These are phyloP conservation scores for Zanthoxylum bungeanum DNA, from an alignment of 345 rosid genomes.

Conservation along the genomic window DNA sequence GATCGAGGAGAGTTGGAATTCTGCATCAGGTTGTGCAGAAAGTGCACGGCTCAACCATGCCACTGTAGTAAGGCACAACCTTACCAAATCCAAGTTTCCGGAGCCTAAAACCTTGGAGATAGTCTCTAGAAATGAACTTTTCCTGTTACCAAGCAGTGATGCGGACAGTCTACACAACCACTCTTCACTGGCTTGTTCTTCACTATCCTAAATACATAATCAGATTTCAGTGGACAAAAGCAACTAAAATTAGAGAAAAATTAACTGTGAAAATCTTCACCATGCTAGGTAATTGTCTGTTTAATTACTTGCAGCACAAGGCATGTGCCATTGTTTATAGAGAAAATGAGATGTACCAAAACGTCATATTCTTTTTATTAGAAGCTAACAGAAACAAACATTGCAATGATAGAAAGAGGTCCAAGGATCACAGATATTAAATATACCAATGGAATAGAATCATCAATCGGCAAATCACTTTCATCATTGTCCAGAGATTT, in stretches of 20 bases:
- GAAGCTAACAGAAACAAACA: neutral
- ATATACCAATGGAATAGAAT: conserved; percentile 26
- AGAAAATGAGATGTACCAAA: neutral
- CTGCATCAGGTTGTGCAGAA: conserved; percentile 29
- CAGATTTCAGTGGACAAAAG: neutral
- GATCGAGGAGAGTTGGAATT: conserved; percentile 37
- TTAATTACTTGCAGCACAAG: neutral
- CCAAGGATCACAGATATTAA: neutral
- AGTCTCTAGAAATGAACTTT: conserved; percentile 34
- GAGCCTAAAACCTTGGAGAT: conserved; percentile 43
- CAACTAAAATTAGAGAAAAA: neutral
- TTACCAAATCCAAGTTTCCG: conserved; percentile 30
- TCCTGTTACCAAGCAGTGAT: conserved; percentile 35
- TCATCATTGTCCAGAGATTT: conserved; percentile 16
- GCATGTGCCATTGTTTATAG: neutral
- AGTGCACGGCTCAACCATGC: conserved; percentile 53
- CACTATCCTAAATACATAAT: conserved; percentile 34
- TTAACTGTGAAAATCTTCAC: neutral
- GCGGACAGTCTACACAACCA: conserved; percentile 42
- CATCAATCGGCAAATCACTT: conserved; percentile 15
- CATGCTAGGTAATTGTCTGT: neutral
- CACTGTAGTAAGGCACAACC: conserved; percentile 36
- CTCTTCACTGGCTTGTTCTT: conserved; percentile 27
- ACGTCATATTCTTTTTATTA: no score
- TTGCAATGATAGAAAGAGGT: neutral